phyloP scores from a whole-genome alignment of 805 yeast species.

The Saturnispora ahearnii region DNA sequence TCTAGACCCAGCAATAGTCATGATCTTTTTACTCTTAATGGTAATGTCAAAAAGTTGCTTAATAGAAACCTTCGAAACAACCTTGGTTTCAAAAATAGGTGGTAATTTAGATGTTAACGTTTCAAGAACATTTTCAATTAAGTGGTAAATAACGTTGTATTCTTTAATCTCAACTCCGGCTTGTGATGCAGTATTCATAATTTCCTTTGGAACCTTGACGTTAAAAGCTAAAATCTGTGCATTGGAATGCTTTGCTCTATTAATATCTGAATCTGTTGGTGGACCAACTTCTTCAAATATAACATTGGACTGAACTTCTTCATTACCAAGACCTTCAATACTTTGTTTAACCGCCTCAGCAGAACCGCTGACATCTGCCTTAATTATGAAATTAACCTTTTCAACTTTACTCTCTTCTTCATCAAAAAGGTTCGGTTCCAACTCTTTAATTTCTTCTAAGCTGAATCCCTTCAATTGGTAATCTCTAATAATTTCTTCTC shows the following conservation, averaged over 20 bases:
- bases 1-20: slow-evolving; percentile 81
- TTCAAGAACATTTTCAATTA: slow-evolving; percentile 74
- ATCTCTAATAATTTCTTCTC: slow-evolving; percentile 46
- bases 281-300: slow-evolving; percentile 71
- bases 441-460: slow-evolving; percentile 34
- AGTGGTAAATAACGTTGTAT: slow-evolving; percentile 76
- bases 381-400: slow-evolving; percentile 56
- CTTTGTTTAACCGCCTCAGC: slow-evolving; percentile 87
- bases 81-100: slow-evolving; percentile 59
- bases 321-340: slow-evolving; percentile 75
- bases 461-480: slow-evolving; percentile 54
- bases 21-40: slow-evolving; percentile 41
- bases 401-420: slow-evolving; percentile 24
- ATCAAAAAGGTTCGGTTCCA: slow-evolving; percentile 27
- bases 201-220: slow-evolving; percentile 55
- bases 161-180: slow-evolving; percentile 49
- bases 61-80: slow-evolving; percentile 57
- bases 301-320: slow-evolving; percentile 65
- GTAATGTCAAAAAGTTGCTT: slow-evolving; percentile 66
- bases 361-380: slow-evolving; percentile 91
- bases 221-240: slow-evolving; percentile 79
- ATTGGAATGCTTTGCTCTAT: slow-evolving; percentile 57
- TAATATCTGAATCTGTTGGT: slow-evolving; percentile 58
- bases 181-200: slow-evolving; percentile 47
- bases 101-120: slow-evolving; percentile 50